Percentiles rank a stretch among this genome's conserved stretches.
phyloP scores from a whole-genome alignment of 805 yeast genomes.

The Metschnikowia matae region DNA sequence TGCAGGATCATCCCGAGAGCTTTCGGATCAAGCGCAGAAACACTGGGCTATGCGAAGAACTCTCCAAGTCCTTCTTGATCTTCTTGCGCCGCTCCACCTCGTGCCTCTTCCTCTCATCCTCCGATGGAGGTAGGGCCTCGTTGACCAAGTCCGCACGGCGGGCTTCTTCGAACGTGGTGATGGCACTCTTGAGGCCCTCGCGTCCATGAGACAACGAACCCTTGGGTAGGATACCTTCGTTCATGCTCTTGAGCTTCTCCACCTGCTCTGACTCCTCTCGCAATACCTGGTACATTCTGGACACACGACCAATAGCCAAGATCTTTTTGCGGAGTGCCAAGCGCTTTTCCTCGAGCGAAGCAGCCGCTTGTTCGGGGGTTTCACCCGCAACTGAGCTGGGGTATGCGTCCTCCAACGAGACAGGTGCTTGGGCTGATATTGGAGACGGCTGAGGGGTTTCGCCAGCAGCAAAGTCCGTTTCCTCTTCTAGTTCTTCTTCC shows the following conservation, averaged over 20 bases:
- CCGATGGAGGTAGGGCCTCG: slow-evolving; percentile 84
- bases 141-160: slow-evolving; percentile 72
- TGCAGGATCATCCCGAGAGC: slow-evolving; percentile 21
- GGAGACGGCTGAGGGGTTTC: slow-evolving; percentile 23
- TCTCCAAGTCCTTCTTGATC: slow-evolving; percentile 34
- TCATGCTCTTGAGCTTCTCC: slow-evolving; percentile 65
- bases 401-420: slow-evolving; percentile 5
- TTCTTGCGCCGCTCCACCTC: slow-evolving; percentile 46
- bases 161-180: slow-evolving; percentile 79
- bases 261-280: slow-evolving; percentile 87
- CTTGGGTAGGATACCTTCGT: slow-evolving; percentile 78
- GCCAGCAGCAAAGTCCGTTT: slow-evolving; percentile 48
- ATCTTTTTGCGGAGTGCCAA: slow-evolving; percentile 78
- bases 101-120: slow-evolving; percentile 48
- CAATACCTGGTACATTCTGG: slow-evolving; percentile 84
- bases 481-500: slow-evolving; percentile 87
- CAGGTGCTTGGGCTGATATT: slow-evolving; percentile 9
- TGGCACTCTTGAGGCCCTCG: slow-evolving; percentile 68
- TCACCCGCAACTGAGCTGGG: slow-evolving; percentile 1
- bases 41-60: slow-evolving; percentile 30
- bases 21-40: slow-evolving; percentile 37
- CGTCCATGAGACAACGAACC: slow-evolving; percentile 82
- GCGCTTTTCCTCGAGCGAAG: slow-evolving; percentile 30
- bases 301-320: slow-evolving; percentile 92
- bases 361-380: neutral